These are phyloP conservation scores for Solanum pennellii DNA, from an alignment of 257 asterid species.

Conservation along the genomic window DNA sequence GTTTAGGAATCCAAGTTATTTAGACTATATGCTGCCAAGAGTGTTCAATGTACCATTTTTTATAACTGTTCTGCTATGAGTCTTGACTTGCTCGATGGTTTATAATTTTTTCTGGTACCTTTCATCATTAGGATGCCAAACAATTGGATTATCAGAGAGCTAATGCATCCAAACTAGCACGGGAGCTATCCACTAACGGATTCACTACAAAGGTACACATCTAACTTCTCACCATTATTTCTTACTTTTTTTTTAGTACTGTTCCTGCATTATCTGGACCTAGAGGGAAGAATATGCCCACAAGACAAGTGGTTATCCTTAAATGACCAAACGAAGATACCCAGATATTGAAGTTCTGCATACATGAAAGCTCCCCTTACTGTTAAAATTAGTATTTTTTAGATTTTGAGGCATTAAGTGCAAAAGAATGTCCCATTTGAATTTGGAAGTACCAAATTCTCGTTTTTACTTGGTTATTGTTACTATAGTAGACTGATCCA, in stretches of 20 bases:
- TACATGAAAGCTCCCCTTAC: not conserved
- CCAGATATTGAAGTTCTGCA: not conserved
- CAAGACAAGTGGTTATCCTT: not conserved
- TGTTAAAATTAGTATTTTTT: not conserved
- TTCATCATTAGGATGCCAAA: conserved; percentile 16
- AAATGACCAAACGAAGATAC: not conserved
- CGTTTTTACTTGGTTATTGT: not conserved
- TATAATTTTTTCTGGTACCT: not conserved
- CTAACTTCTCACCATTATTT: not conserved
- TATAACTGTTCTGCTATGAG: not conserved
- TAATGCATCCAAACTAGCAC: not conserved
- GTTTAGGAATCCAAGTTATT: not conserved
- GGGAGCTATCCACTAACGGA: conserved; percentile 15
- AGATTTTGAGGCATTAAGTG: not conserved
- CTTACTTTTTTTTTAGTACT: not conserved
- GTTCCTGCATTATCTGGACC: not conserved
- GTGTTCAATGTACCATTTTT: not conserved
- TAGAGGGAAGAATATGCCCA: not conserved
- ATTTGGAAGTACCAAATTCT: not conserved
- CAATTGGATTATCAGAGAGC: conserved; percentile 5
- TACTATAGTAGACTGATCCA: not conserved
- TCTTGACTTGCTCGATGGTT: not conserved
- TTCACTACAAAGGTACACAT: conserved; percentile 21
- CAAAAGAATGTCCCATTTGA: not conserved
- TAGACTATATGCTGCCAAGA: not conserved